phyloP scores from a whole-genome alignment of 176 grass and related monocot species.

The Zizania latifolia region DNA sequence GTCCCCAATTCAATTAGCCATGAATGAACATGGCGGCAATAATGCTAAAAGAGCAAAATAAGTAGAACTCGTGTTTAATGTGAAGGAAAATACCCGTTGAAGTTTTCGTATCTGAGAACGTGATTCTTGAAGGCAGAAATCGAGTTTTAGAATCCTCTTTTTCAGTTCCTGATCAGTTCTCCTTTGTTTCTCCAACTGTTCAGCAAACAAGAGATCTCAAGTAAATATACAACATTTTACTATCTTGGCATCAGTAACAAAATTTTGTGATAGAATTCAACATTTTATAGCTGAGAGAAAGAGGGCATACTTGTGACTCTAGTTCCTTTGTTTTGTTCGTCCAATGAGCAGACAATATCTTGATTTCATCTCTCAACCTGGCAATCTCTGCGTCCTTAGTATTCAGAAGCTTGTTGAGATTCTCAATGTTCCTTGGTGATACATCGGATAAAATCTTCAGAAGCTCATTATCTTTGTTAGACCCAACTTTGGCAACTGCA shows the following conservation, averaged over 20 bases:
- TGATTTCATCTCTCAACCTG: constrained; percentile 82
- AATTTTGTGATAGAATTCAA: background rate
- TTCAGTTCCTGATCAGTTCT: constrained; percentile 85
- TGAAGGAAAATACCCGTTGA: constrained; percentile 52
- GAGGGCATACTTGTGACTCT: constrained; percentile 52
- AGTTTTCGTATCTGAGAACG: constrained; percentile 81
- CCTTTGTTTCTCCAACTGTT: constrained; percentile 74
- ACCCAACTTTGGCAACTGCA: constrained; percentile 55
- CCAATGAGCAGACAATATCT: constrained; percentile 78
- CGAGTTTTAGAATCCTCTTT: constrained; percentile 88
- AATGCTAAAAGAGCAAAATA: background rate
- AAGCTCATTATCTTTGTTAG: constrained; percentile 57
- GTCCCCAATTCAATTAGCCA: background rate
- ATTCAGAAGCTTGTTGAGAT: constrained; percentile 64
- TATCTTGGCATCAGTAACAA: background rate
- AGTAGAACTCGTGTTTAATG: background rate
- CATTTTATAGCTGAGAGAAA: background rate
- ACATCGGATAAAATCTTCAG: constrained; percentile 67
- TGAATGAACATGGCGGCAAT: constrained; percentile 25
- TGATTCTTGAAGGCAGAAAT: constrained; percentile 95
- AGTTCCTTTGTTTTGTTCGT: constrained; percentile 81
- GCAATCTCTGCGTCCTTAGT: constrained; percentile 76
- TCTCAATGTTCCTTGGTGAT: constrained; percentile 76
- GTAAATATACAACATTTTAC: background rate
- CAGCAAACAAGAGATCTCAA: background rate